Conservation (phyloP, 2,329 filamentous ascomycete species). For the Ophioceras dolichostomum region DNA sequence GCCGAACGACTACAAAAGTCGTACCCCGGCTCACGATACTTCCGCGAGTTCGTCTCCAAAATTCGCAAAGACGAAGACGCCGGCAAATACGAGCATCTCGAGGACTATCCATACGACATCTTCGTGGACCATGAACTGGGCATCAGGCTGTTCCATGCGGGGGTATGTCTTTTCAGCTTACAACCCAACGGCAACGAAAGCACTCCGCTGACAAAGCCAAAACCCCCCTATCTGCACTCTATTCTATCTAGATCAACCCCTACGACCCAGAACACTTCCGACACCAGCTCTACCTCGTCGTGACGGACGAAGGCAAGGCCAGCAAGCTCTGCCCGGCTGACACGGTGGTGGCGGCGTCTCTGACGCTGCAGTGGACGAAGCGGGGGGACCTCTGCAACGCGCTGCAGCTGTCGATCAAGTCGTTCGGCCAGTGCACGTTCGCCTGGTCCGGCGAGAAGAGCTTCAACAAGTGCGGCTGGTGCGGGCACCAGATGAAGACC, state of each 20-base stretch:
- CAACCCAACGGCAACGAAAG: too few species aligned
- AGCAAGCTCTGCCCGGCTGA: background rate
- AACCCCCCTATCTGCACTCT: too few species aligned
- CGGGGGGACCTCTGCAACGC: slow-evolving; percentile 3
- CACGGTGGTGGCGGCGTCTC: slow-evolving; percentile 1
- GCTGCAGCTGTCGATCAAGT: slow-evolving; percentile 3
- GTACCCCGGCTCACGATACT: slow-evolving; percentile 2
- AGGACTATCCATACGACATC: slow-evolving; percentile 4
- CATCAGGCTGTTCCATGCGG: slow-evolving; percentile 1
- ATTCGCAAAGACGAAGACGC: slow-evolving; percentile 1
- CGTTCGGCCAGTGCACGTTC: slow-evolving; percentile 2
- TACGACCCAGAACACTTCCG: slow-evolving; percentile 3
- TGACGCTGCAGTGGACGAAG: slow-evolving; percentile 3
- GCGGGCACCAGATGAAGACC: slow-evolving; percentile 1
- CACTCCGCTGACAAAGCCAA: too few species aligned
- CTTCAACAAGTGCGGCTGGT: slow-evolving; percentile 3
- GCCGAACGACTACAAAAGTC: too few species aligned
- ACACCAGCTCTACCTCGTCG: slow-evolving; percentile 3
- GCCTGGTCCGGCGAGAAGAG: slow-evolving; percentile 2
- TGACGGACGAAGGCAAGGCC: background rate
- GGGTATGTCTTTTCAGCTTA: background rate
- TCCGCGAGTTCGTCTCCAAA: slow-evolving; percentile 1
- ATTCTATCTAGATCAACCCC: slow-evolving; percentile 2
- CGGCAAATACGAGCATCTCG: slow-evolving; percentile 2
- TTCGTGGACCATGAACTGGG: slow-evolving; percentile 1